A percentile compares a stretch with the other conserved stretches of the same genome.
These are phyloP conservation scores for Thalassiosira pacifica DNA, from an alignment of 352 stramenopile species.

Conservation along the genomic window DNA sequence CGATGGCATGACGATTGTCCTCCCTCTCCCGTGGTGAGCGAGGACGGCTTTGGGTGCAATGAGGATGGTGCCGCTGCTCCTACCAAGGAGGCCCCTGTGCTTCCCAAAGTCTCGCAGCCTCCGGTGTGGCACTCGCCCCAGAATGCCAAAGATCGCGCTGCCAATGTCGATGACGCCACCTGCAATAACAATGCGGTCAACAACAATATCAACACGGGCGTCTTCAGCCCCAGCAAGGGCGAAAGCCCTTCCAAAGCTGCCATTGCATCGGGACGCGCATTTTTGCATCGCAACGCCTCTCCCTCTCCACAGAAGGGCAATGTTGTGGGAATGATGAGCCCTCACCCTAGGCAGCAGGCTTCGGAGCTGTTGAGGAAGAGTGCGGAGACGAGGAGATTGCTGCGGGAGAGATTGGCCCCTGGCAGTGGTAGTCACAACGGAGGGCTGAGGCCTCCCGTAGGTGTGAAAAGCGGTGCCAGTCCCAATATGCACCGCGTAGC, in stretches of 20 bases:
- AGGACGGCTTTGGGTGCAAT: conserved; percentile 26
- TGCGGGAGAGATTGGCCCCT: conserved; percentile 38
- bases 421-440: not conserved
- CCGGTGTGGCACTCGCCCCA: not conserved
- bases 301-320: not conserved
- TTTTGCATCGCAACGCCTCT: conserved; percentile 19
- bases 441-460: not conserved
- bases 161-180: not conserved
- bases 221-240: not conserved
- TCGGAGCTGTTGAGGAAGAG: conserved; percentile 59
- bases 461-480: not conserved
- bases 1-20: conserved; percentile 34
- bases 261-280: conserved; percentile 38
- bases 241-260: conserved; percentile 32
- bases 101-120: not conserved
- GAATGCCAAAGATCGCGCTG: not conserved
- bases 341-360: conserved; percentile 42
- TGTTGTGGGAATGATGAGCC: conserved; percentile 10
- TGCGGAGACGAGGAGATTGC: conserved; percentile 52
- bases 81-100: not conserved
- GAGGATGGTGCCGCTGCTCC: conserved; percentile 4
- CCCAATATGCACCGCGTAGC: not conserved
- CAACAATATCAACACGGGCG: not conserved
- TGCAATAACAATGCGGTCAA: not conserved
- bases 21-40: conserved; percentile 38